Percentiles rank a stretch among this genome's conserved stretches.
Evolutionary conservation across 1,284 basidiomycete species (phyloP).

Genomic region (Ustilago loliicola): DNA sequence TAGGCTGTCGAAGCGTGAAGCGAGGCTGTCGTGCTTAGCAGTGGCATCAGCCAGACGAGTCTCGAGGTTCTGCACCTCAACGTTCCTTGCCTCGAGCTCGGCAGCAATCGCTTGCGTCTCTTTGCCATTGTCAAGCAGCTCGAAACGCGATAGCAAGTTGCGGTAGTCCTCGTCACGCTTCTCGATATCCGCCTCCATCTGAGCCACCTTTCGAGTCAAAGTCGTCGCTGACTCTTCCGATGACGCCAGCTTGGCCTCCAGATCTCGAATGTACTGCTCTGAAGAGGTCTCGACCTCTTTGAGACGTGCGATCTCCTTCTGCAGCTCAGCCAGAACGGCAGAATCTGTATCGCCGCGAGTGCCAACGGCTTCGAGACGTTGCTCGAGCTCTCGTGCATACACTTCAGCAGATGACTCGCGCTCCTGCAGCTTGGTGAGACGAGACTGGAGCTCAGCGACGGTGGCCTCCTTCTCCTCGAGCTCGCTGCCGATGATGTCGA

Average conservation of each 20-base stretch:
- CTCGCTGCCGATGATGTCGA: slow-evolving; percentile 75
- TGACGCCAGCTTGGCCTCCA: slow-evolving; percentile 84
- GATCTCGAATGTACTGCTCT: slow-evolving; percentile 85
- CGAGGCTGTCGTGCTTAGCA: slow-evolving; percentile 34
- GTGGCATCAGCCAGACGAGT: slow-evolving; percentile 67
- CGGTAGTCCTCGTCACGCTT: slow-evolving; percentile 78
- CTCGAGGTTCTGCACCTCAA: slow-evolving; percentile 81
- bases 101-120: slow-evolving; percentile 71
- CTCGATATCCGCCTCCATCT: slow-evolving; percentile 82
- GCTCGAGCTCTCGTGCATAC: slow-evolving; percentile 91
- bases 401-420: slow-evolving; percentile 91
- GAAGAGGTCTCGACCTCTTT: slow-evolving; percentile 82
- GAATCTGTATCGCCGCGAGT: slow-evolving; percentile 82
- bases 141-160: slow-evolving; percentile 80
- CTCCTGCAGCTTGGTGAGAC: slow-evolving; percentile 85
- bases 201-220: slow-evolving; percentile 80
- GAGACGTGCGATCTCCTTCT: slow-evolving; percentile 83
- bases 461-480: slow-evolving; percentile 83
- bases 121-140: slow-evolving; percentile 75
- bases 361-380: slow-evolving; percentile 85
- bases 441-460: slow-evolving; percentile 82
- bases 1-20: slow-evolving; percentile 30
- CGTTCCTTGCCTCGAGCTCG: slow-evolving; percentile 85
- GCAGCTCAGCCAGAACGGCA: slow-evolving; percentile 83
- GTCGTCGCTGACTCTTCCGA: slow-evolving; percentile 81